Base-by-base conservation (phyloP, 129 eudicot genomes). In the Gnaphalium uliginosum region DNA sequence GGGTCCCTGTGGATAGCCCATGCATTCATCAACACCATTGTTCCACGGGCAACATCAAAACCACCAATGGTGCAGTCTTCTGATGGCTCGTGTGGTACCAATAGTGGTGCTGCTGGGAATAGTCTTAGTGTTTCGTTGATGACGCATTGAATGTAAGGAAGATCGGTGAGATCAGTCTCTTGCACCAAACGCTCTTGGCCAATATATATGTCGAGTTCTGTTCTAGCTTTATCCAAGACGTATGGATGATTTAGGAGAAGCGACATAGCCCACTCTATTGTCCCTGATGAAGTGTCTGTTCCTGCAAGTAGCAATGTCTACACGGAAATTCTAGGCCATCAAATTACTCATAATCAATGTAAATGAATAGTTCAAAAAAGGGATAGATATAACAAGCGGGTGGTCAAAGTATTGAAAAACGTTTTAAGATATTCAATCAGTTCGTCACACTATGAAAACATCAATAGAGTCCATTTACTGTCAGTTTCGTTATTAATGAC, bases 1-100 rank as follows among this genome's bases (percentile, higher is more conserved):
- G 84, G 83, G 72, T 83, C 86, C 74, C 83, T 70, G 53, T 83
- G 84, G 35, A 79, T 75, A 67, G 81, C 83, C 83, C 83, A 83
- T 2, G 83, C 78, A 11, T 83, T 83, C 53, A 78, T 78, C 66
- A 79, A 69, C 50, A 79, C 78, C 70, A 75, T 83, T 6, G 75
- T 79, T 66, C 86, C 86, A 41, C 78, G 54, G 8, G 81, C n/a
- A 37, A 83, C 79, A 59, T 83, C 33, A 54, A 73, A 83, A 73
- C 81, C 83, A 46, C 86, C 83, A 10, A 78, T 68, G 14, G 68
- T 83, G 78, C 81, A 83, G 54, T 78, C 86, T 61, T 78, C 64
- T 15, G 86, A 83, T 7, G 86, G 29, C 77, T 78, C 83, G 27
- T 83, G 86, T 51, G 86, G 83, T 59, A 78, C 72, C 61, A 83